phyloP scores from a whole-genome alignment of 2,329 filamentous ascomycete species.

The Botryotinia globosa region DNA sequence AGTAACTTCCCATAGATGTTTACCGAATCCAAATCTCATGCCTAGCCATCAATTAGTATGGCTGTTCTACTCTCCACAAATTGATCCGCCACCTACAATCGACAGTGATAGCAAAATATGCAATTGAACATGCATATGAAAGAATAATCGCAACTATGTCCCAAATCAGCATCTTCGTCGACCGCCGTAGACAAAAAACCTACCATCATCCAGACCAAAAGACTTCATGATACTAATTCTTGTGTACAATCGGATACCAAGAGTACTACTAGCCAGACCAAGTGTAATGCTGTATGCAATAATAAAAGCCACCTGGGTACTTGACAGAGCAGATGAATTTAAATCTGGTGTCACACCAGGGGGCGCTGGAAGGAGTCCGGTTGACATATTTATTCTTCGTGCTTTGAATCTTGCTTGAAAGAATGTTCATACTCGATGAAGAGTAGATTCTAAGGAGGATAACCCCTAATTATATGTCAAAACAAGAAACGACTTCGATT shows the following conservation, averaged over 20 bases:
- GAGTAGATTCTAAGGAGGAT: background rate
- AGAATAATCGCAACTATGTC: background rate
- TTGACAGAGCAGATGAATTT: background rate
- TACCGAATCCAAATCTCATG: constrained; percentile 5
- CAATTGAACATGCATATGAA: constrained; percentile 5
- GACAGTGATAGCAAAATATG: background rate
- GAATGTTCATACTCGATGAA: background rate
- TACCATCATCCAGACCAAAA: constrained; percentile 3
- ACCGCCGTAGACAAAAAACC: background rate
- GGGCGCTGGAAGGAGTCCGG: constrained; percentile 4
- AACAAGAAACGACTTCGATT: background rate
- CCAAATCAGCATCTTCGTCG: background rate
- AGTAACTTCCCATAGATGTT: constrained; percentile 5
- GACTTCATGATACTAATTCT: constrained; percentile 1
- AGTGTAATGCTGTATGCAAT: background rate
- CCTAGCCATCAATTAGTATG: background rate
- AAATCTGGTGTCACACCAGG: background rate
- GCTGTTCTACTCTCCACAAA: background rate
- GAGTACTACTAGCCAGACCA: background rate
- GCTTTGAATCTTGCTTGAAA: too few relatives aligned
- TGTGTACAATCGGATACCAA: constrained; percentile 2
- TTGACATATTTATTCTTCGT: background rate
- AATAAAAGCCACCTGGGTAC: background rate
- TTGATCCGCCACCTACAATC: background rate
- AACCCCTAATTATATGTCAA: background rate